Evolutionary conservation across 108 stramenopile genomes (phyloP).

Genomic region (Nitzschia palea): DNA sequence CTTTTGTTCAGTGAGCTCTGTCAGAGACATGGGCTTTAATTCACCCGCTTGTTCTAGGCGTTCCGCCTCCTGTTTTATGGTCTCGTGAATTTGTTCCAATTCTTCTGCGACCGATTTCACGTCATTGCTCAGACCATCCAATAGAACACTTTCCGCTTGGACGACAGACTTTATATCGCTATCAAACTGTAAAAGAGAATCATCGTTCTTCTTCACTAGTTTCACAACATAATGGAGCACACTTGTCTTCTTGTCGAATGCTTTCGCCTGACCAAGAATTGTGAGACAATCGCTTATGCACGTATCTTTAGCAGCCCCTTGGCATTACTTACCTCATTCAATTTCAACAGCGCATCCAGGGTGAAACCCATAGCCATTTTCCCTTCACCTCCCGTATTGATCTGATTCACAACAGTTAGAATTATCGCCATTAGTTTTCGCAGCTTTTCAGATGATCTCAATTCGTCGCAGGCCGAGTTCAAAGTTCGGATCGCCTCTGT

Average conservation of each 20-base stretch:
- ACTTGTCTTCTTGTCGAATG: conserved; percentile 95
- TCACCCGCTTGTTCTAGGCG: conserved; percentile 43
- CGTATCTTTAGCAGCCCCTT: background rate
- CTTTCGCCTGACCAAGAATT: conserved; percentile 71
- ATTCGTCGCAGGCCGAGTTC: conserved; percentile 81
- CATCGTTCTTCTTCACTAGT: conserved; percentile 73
- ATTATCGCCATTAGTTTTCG: conserved; percentile 89
- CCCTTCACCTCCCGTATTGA: conserved; percentile 88
- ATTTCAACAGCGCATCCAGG: conserved; percentile 91
- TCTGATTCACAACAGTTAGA: conserved; percentile 89
- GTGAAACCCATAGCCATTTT: conserved; percentile 89
- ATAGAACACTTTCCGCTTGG: conserved; percentile 57
- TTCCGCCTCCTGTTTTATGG: conserved; percentile 59
- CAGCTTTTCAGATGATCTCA: conserved; percentile 65
- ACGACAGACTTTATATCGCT: conserved; percentile 65
- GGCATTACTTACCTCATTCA: conserved; percentile 73
- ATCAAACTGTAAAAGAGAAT: conserved; percentile 56
- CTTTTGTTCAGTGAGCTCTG: conserved; percentile 61
- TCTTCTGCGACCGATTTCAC: conserved; percentile 62
- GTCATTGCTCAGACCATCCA: conserved; percentile 60
- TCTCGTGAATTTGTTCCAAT: conserved; percentile 51
- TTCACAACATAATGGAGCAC: conserved; percentile 91
- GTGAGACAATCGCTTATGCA: background rate
- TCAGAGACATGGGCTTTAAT: conserved; percentile 37
- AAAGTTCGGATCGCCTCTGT: conserved; percentile 57